Evolutionary conservation across 23 red algal species (phyloP).

Genomic region (Gracilaria caudata): DNA sequence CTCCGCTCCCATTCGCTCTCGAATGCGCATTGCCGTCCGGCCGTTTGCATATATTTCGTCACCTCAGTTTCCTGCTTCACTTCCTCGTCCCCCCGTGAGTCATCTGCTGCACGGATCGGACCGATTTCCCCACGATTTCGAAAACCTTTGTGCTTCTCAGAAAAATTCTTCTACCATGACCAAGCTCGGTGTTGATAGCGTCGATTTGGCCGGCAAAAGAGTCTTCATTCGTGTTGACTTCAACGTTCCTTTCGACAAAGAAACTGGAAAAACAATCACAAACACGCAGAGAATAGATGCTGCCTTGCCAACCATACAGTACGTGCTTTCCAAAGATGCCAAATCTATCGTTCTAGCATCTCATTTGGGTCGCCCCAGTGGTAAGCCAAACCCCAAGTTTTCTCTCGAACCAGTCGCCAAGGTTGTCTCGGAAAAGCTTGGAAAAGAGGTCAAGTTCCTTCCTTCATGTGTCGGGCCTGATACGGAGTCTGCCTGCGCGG

Average conservation of each 20-base stretch:
- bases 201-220: conserved; percentile 84
- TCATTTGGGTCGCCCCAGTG: conserved; percentile 87
- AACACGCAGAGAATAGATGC: conserved; percentile 91
- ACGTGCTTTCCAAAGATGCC: conserved; percentile 71
- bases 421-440: conserved; percentile 57
- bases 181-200: conserved; percentile 72
- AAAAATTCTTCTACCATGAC: neutral
- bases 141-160: neutral
- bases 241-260: conserved; percentile 98
- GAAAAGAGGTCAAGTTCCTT: conserved; percentile 71
- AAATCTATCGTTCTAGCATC: conserved; percentile 90
- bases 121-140: neutral
- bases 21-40: neutral
- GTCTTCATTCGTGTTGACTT: conserved; percentile 95
- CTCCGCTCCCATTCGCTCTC: no score
- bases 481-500: conserved; percentile 65
- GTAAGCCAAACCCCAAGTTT: conserved; percentile 64
- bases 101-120: neutral
- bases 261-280: conserved; percentile 83
- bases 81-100: neutral
- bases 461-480: conserved; percentile 73
- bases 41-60: neutral
- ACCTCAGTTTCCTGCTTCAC: neutral
- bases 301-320: conserved; percentile 85
- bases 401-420: conserved; percentile 84